These are phyloP conservation scores for Ceratobasidium papillatum DNA, from an alignment of 1,284 basidiomycete genomes.

Conservation along the genomic window DNA sequence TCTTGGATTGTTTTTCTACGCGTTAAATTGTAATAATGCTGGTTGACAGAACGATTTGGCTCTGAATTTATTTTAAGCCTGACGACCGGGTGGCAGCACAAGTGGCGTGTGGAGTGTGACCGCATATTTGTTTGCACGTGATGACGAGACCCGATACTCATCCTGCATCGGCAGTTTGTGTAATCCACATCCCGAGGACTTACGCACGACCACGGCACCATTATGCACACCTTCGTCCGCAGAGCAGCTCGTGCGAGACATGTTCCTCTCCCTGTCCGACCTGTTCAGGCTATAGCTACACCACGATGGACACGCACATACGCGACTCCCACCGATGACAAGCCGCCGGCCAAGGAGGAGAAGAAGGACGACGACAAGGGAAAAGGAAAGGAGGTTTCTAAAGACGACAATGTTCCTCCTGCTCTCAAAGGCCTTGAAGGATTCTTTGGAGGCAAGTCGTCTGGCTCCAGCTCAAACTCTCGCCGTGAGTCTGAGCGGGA, in stretches of 20 bases:
- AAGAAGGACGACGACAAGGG: conserved; percentile 52
- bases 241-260: conserved; percentile 10
- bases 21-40: not conserved
- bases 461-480: conserved; percentile 30
- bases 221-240: conserved; percentile 29
- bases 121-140: not conserved
- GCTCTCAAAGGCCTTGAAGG: conserved; percentile 62
- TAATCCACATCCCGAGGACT: conserved; percentile 2
- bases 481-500: conserved; percentile 32
- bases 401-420: conserved; percentile 50
- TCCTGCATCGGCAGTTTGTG: conserved; percentile 19
- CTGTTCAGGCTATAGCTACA: not conserved
- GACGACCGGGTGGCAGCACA: not conserved
- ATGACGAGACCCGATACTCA: conserved; percentile 10
- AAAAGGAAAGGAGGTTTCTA: conserved; percentile 47
- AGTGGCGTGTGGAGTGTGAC: not conserved
- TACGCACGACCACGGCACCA: not conserved
- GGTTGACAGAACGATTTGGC: not conserved
- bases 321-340: conserved; percentile 40
- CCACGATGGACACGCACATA: conserved; percentile 26
- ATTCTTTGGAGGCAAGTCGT: conserved; percentile 60
- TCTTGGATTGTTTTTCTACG: not conserved
- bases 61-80: no score
- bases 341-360: conserved; percentile 51
- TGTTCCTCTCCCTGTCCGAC: not conserved